A percentile compares a stretch with the other conserved stretches of the same genome.
These are phyloP conservation scores for Ophiostoma populinum DNA, from an alignment of 2,329 filamentous ascomycete species.

Conservation along the genomic window DNA sequence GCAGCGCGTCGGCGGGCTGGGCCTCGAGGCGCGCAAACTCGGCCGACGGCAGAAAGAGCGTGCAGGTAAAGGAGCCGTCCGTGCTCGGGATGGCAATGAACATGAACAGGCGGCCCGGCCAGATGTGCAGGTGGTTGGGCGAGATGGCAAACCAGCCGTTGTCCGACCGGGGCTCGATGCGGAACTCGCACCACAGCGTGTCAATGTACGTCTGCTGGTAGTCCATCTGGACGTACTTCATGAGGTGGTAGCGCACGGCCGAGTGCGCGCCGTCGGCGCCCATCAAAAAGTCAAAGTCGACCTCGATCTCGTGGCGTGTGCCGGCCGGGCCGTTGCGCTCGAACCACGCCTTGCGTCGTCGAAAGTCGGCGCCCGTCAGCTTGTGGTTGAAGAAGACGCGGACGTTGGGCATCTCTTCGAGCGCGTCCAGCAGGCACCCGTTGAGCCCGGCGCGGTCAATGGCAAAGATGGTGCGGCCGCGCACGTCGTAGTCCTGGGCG, in stretches of 20 bases:
- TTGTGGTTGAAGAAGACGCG: conserved; percentile 88
- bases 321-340: conserved; percentile 29
- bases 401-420: conserved; percentile 76
- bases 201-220: conserved; percentile 94
- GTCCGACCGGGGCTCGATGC: conserved; percentile 40
- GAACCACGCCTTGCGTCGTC: conserved; percentile 68
- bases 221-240: conserved; percentile 85
- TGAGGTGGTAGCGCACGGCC: conserved; percentile 75
- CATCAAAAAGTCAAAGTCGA: conserved; percentile 82
- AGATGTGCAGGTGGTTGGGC: conserved; percentile 90
- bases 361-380: conserved; percentile 77
- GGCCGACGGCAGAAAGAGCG: conserved; percentile 65
- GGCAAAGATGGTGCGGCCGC: conserved; percentile 73
- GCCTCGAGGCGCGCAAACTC: conserved; percentile 53
- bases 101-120: conserved; percentile 89
- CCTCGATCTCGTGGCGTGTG: conserved; percentile 49
- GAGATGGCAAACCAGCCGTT: conserved; percentile 53
- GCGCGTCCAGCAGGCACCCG: conserved; percentile 62
- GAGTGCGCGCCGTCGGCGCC: conserved; percentile 94
- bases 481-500: conserved; percentile 78
- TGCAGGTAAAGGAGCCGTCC: conserved; percentile 89
- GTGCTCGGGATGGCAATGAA: conserved; percentile 86
- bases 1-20: conserved; percentile 30
- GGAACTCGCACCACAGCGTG: conserved; percentile 93
- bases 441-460: conserved; percentile 76